Evolutionary conservation across 129 eudicot genomes (phyloP).

Genomic region (Flaveria ramosissima): DNA sequence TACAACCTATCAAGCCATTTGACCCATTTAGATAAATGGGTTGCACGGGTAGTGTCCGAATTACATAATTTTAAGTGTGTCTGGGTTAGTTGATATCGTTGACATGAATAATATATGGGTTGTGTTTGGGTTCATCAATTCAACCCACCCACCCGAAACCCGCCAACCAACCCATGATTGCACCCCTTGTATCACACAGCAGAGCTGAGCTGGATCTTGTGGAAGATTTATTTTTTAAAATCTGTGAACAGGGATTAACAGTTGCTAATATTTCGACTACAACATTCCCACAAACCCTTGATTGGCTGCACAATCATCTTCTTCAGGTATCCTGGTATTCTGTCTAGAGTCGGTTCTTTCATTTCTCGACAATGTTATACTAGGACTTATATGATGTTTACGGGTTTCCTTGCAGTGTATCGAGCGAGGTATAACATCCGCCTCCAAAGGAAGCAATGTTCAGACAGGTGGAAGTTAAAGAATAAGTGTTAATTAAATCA

Average conservation of each 20-base stretch:
- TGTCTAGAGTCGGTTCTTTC: neutral
- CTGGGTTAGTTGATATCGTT: neutral
- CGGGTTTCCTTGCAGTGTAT: conserved; percentile 54
- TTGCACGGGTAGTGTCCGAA: neutral
- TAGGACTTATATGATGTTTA: neutral
- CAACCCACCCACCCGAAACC: neutral
- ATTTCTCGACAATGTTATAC: conserved; percentile 1
- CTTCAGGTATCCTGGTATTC: conserved; percentile 67
- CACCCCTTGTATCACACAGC: neutral
- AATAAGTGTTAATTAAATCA: conserved; percentile 1
- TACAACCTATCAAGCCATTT: neutral
- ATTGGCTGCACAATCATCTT: conserved; percentile 94
- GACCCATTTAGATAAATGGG: neutral
- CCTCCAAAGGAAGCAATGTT: conserved; percentile 36
- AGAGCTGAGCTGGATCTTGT: neutral
- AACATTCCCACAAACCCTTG: conserved; percentile 93
- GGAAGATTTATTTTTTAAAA: conserved; percentile 12
- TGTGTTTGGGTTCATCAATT: neutral
- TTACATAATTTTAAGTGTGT: neutral
- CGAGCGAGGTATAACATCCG: conserved; percentile 69
- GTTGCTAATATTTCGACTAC: conserved; percentile 95
- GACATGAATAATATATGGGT: neutral
- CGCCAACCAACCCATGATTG: neutral
- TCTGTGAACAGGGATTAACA: conserved; percentile 65
- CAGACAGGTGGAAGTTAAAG: conserved; percentile 40